Base-by-base conservation (phyloP, 202 grass and related monocot genomes). In the Elaeis oleifera region DNA sequence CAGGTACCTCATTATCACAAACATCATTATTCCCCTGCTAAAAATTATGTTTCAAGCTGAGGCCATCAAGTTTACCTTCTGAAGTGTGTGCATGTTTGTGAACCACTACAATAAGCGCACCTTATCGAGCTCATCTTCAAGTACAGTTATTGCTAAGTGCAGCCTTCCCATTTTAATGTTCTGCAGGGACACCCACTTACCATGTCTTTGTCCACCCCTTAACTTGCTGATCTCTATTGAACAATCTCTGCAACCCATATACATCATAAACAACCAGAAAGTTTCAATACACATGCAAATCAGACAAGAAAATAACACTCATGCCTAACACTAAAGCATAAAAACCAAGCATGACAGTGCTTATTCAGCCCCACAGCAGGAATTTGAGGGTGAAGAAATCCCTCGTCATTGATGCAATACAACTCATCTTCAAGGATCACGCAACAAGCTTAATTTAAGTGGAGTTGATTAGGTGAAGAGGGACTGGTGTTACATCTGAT, bases 141-240 rank as follows among this genome's bases (percentile, higher is more conserved):
- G 15, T 51, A 99, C 67, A 69, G 80, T 92, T 75, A 99, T 25
- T 16, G 85, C 84, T 50, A 99, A 23, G 65, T 76, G 85, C 68
- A 99, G 57, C 68, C 94, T 86, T 77, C 94, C 94, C 71, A 79
- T 89, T 76, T 92, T 97, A 29, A 97, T 67, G 52, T 92, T 89
- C 60, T 89, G 85, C 52, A 97, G 66, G 60, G 88, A 71, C 67
- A 97, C 59, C 88, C 94, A 97, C 74, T 89, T 92, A 18, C 92
- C 88, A 78, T 97, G 84, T 74, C 94, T 92, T 54, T 86, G 81
- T 70, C 94, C 88, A 66, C 85, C 88, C 62, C 68, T 84, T 29
- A 92, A 60, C 39, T 97, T 82, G 57, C 86, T 74, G 68, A 97
- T 29, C 61, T 79, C 66, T 55, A 97, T 64, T 23, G 75, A 68